These are phyloP conservation scores for Acorus gramineus DNA, from an alignment of 106 monocot genomes.

Conservation along the genomic window DNA sequence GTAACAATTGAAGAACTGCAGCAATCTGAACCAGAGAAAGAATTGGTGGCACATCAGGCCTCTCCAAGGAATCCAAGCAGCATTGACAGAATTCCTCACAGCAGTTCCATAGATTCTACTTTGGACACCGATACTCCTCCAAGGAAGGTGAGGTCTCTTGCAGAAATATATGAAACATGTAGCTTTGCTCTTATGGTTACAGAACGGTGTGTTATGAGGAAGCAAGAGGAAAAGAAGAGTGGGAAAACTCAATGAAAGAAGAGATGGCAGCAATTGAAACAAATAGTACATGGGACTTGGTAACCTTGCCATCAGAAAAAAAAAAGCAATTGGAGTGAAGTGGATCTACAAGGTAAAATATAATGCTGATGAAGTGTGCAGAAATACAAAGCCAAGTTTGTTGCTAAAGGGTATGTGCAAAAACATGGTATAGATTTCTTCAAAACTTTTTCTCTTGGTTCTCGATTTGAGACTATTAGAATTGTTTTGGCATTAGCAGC, in stretches of 20 bases:
- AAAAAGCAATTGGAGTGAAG: slow-evolving; percentile 11
- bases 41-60: no score
- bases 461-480: background rate
- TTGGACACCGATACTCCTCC: background rate
- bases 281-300: no score
- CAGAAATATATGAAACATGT: background rate
- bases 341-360: slow-evolving; percentile 8
- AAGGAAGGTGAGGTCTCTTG: slow-evolving; percentile 4
- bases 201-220: background rate
- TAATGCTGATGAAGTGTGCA: background rate
- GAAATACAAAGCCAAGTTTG: slow-evolving; percentile 1
- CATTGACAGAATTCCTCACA: background rate
- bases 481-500: slow-evolving; percentile 1
- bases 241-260: no score
- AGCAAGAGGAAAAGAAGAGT: background rate
- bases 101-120: background rate
- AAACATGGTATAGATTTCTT: slow-evolving; percentile 5
- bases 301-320: no score
- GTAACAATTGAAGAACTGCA: no score
- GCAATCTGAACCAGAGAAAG: background rate
- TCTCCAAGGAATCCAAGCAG: background rate
- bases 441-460: slow-evolving; percentile 6
- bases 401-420: slow-evolving; percentile 9
- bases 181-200: slow-evolving; percentile 1
- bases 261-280: no score